Conservation (phyloP, 169 alveolate genomes). For the Plasmodium adleri region DNA sequence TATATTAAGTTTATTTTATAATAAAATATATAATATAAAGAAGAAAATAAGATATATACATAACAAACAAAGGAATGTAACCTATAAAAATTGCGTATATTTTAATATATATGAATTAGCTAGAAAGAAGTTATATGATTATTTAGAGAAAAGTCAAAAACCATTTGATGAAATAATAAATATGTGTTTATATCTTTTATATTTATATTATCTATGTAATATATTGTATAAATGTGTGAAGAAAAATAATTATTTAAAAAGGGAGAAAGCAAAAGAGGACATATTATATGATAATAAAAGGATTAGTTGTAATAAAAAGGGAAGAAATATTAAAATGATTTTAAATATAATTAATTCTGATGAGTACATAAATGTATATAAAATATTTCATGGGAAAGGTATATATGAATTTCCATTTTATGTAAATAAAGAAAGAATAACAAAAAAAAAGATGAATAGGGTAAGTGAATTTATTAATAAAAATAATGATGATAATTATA, state of each 20-base stretch:
- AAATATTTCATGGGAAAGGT: too few species aligned
- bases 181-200: conserved; percentile 29
- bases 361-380: too few species aligned
- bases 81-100: background rate
- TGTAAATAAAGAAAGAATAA: too few species aligned
- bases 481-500: too few species aligned
- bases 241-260: background rate
- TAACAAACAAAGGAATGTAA: background rate
- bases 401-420: too few species aligned
- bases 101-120: conserved; percentile 4
- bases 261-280: background rate
- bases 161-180: conserved; percentile 31
- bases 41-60: too few species aligned
- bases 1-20: conserved; percentile 21
- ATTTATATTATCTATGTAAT: conserved; percentile 31
- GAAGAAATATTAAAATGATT: background rate
- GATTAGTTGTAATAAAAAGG: background rate
- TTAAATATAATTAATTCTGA: too few species aligned
- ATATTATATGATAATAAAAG: background rate
- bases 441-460: too few species aligned
- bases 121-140: conserved; percentile 16
- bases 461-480: too few species aligned
- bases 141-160: conserved; percentile 12
- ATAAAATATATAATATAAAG: background rate
- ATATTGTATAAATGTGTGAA: background rate